phyloP scores from a whole-genome alignment of 202 grass and related monocot genomes.

The Zoysia matrella region DNA sequence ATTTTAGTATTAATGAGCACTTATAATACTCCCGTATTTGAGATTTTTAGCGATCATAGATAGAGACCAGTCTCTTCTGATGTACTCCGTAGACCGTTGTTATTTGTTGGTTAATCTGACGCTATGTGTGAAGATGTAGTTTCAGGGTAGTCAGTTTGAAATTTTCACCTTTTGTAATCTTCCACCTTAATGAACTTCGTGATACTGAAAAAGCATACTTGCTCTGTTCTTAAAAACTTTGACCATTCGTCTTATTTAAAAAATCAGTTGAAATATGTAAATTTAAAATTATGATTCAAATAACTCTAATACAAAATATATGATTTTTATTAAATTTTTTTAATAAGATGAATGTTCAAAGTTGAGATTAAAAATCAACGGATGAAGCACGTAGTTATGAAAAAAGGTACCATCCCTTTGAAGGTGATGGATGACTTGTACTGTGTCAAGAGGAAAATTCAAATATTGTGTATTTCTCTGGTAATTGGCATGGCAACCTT shows the following conservation, averaged over 20 bases:
- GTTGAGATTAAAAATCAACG: no score
- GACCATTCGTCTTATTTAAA: no score
- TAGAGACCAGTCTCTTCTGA: not conserved
- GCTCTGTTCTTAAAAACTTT: no score
- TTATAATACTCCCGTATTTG: not conserved
- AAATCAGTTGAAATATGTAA: no score
- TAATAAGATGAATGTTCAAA: no score
- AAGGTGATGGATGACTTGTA: slow-evolving; percentile 33
- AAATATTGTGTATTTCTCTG: not conserved
- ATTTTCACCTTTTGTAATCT: not conserved
- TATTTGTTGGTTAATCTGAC: not conserved
- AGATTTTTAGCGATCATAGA: not conserved
- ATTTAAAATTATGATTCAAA: no score
- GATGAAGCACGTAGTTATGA: slow-evolving; percentile 5
- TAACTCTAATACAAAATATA: no score
- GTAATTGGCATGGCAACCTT: not conserved
- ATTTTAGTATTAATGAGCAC: not conserved
- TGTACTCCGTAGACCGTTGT: not conserved
- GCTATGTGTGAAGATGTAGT: not conserved
- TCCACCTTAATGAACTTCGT: not conserved
- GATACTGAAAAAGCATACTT: not conserved
- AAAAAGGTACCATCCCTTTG: not conserved
- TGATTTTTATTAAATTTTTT: no score
- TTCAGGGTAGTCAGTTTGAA: slow-evolving; percentile 7
- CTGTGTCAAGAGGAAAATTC: slow-evolving; percentile 25